Evolutionary conservation across 352 stramenopile genomes (phyloP).

Genomic region (Pythium rishiriense): DNA sequence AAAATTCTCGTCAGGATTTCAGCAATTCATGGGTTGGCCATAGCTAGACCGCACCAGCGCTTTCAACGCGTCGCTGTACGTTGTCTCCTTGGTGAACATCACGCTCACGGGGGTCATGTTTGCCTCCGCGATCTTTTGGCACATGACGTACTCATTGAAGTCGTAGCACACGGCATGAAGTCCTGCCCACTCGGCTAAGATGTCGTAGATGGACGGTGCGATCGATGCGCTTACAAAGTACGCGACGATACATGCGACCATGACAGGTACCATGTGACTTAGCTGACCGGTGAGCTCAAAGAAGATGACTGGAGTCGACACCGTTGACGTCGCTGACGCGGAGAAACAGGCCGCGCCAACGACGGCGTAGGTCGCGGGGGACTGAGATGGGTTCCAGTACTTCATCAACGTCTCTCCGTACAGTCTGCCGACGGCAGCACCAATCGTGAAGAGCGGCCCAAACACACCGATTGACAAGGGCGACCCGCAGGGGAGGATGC

Average conservation of each 20-base stretch:
- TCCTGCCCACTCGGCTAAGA: conserved; percentile 71
- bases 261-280: conserved; percentile 82
- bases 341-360: conserved; percentile 91
- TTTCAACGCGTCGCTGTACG: conserved; percentile 68
- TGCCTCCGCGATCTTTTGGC: conserved; percentile 57
- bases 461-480: conserved; percentile 82
- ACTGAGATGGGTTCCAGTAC: conserved; percentile 76
- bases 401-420: conserved; percentile 82
- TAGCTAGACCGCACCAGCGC: conserved; percentile 41
- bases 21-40: neutral
- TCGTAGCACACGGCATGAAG: conserved; percentile 85
- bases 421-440: conserved; percentile 65
- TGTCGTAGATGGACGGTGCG: conserved; percentile 85
- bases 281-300: conserved; percentile 83
- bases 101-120: conserved; percentile 60
- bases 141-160: conserved; percentile 78
- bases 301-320: conserved; percentile 88
- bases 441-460: conserved; percentile 80
- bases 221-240: conserved; percentile 83
- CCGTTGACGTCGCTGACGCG: conserved; percentile 87
- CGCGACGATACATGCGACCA: conserved; percentile 76
- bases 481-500: conserved; percentile 66
- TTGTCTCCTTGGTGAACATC: conserved; percentile 73
- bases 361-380: conserved; percentile 84
- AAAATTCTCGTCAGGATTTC: neutral